phyloP scores from a whole-genome alignment of 768 basidiomycete species.

The Kwoniella newhampshirensis region DNA sequence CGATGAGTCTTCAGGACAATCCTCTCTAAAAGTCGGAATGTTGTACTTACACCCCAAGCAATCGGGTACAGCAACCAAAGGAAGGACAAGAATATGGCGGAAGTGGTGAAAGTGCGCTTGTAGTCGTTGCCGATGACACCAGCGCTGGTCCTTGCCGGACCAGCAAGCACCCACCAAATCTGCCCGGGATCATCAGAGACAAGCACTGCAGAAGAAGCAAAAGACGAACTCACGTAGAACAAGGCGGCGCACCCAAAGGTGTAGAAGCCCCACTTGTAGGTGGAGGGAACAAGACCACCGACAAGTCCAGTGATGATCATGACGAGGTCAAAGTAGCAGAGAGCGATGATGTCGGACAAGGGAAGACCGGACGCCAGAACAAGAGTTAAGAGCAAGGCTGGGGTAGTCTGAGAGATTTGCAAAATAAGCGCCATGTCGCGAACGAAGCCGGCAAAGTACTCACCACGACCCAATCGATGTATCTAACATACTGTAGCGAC shows the following conservation, averaged over 20 bases:
- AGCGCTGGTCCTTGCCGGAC: slow-evolving; percentile 43
- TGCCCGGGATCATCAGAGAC: background rate
- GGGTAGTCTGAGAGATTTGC: slow-evolving; percentile 58
- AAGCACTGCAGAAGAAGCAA: background rate
- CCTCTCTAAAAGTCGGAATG: background rate
- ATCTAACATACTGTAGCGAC: slow-evolving; percentile 24
- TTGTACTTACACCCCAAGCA: slow-evolving; percentile 61
- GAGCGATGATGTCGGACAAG: slow-evolving; percentile 58
- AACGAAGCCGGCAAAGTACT: background rate
- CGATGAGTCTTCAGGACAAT: too few relatives aligned
- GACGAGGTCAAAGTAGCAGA: slow-evolving; percentile 59
- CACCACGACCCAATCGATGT: slow-evolving; percentile 59
- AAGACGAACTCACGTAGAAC: slow-evolving; percentile 50
- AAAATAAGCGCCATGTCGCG: background rate
- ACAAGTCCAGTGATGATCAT: slow-evolving; percentile 58
- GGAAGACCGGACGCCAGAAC: slow-evolving; percentile 59
- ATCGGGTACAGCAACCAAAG: slow-evolving; percentile 64
- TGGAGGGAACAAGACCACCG: slow-evolving; percentile 59
- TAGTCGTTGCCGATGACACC: slow-evolving; percentile 43
- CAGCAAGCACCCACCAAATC: slow-evolving; percentile 57
- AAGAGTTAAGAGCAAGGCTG: slow-evolving; percentile 58
- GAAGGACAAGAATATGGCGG: slow-evolving; percentile 59
- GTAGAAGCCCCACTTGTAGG: slow-evolving; percentile 61
- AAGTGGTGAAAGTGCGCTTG: slow-evolving; percentile 48
- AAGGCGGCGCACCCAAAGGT: slow-evolving; percentile 58